phyloP scores from a whole-genome alignment of 768 basidiomycete species.

The Boletus eberwhitei region DNA sequence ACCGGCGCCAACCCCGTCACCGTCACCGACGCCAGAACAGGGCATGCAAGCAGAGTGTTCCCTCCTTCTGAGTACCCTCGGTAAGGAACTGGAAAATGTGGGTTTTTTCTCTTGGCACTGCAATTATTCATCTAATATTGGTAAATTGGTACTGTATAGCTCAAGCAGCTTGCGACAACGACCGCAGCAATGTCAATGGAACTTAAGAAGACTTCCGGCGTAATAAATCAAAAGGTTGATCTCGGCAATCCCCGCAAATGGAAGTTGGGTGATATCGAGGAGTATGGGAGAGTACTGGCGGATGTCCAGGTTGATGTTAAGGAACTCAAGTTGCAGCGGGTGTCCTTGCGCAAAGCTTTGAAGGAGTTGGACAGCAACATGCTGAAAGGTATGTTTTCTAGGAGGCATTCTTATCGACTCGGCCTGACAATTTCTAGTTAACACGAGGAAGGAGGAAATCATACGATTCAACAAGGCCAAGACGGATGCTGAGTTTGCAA shows the following conservation, averaged over 20 bases:
- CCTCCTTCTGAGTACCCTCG: constrained; percentile 44
- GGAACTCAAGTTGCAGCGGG: constrained; percentile 42
- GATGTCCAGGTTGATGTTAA: constrained; percentile 50
- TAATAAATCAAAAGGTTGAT: constrained; percentile 42
- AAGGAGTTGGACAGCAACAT: constrained; percentile 61
- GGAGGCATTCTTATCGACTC: not conserved
- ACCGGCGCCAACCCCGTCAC: constrained; percentile 5
- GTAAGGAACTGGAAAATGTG: constrained; percentile 58
- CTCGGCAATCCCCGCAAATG: constrained; percentile 49
- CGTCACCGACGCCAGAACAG: constrained; percentile 38
- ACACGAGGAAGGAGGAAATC: constrained; percentile 81
- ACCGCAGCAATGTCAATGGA: constrained; percentile 36
- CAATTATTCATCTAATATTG: not conserved
- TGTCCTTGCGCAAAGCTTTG: constrained; percentile 40
- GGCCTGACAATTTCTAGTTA: constrained; percentile 44
- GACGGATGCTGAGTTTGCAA: constrained; percentile 74
- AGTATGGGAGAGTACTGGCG: constrained; percentile 41
- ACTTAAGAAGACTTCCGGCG: constrained; percentile 35
- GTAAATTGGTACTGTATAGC: constrained; percentile 31
- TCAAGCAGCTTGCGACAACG: constrained; percentile 39
- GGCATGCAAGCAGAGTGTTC: constrained; percentile 69
- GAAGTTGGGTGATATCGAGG: constrained; percentile 48
- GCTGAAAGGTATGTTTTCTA: constrained; percentile 53
- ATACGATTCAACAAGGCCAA: constrained; percentile 74
- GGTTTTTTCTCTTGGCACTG: constrained; percentile 23